Conservation (phyloP, 1,284 basidiomycete genomes). For the Ganoderma resinaceum region DNA sequence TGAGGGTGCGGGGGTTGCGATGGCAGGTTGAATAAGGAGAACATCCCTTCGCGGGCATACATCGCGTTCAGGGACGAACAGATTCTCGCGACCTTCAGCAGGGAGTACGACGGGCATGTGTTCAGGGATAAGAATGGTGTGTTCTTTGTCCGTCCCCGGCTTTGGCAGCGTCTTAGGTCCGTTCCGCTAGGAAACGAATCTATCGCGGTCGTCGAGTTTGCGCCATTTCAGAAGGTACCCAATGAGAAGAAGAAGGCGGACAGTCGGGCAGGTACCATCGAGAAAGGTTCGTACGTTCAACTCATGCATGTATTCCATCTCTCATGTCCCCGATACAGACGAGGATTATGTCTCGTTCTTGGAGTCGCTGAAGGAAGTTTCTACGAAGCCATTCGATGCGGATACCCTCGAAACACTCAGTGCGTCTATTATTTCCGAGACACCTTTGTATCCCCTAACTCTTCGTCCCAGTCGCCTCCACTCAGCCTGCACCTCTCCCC, state of each 20-base stretch:
- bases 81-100: constrained; percentile 77
- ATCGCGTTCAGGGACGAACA: constrained; percentile 86
- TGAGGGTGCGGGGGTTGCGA: not conserved
- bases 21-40: constrained; percentile 78
- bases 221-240: constrained; percentile 90
- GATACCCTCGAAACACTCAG: constrained; percentile 69
- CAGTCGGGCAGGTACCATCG: constrained; percentile 75
- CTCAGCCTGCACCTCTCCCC: constrained; percentile 62
- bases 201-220: constrained; percentile 91
- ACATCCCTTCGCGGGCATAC: constrained; percentile 88
- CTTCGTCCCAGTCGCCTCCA: constrained; percentile 63
- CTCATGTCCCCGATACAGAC: constrained; percentile 33
- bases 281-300: constrained; percentile 59
- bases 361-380: constrained; percentile 60
- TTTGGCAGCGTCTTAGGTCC: constrained; percentile 8
- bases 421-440: constrained; percentile 43
- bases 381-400: constrained; percentile 57
- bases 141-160: constrained; percentile 31
- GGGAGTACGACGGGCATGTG: constrained; percentile 90
- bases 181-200: constrained; percentile 79
- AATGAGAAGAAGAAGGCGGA: constrained; percentile 78
- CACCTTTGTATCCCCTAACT: constrained; percentile 34
- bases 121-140: constrained; percentile 92
- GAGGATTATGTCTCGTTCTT: constrained; percentile 76
- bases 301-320: not conserved